Percentiles rank a stretch among this genome's conserved stretches.
These are phyloP conservation scores for Colletotrichum sp. DNA, from an alignment of 2,329 filamentous ascomycete species.

Conservation along the genomic window DNA sequence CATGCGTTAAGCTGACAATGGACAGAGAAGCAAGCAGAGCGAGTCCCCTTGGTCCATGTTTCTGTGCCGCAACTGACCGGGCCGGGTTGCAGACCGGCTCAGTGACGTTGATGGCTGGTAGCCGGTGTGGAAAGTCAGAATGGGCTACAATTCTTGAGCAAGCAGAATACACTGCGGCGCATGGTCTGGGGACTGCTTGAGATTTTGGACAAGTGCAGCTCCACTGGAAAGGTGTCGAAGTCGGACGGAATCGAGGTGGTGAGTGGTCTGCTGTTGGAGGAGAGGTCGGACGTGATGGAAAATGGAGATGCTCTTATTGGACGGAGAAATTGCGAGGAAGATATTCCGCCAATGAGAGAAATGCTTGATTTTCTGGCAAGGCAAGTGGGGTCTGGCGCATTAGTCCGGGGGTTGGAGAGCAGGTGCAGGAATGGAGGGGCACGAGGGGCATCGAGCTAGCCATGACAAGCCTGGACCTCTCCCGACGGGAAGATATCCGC, in stretches of 20 bases:
- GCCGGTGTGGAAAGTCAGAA: background rate
- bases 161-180: background rate
- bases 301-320: background rate
- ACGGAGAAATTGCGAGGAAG: constrained; percentile 3
- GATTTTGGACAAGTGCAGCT: background rate
- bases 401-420: background rate
- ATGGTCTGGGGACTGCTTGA: background rate
- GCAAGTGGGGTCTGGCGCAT: background rate
- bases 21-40: background rate
- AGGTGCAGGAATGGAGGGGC: constrained; percentile 1
- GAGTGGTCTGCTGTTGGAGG: background rate
- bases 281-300: background rate
- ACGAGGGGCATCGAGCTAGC: background rate
- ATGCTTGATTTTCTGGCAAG: background rate
- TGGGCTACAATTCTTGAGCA: background rate
- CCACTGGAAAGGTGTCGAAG: background rate
- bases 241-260: background rate
- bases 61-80: background rate
- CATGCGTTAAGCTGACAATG: background rate
- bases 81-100: background rate
- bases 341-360: constrained; percentile 12
- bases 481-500: background rate
- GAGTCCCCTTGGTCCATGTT: background rate
- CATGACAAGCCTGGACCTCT: background rate
- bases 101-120: background rate